A percentile compares a stretch with the other conserved stretches of the same genome.
Conservation (phyloP, 148 eudicot species). For the Rhododendron simsii region DNA sequence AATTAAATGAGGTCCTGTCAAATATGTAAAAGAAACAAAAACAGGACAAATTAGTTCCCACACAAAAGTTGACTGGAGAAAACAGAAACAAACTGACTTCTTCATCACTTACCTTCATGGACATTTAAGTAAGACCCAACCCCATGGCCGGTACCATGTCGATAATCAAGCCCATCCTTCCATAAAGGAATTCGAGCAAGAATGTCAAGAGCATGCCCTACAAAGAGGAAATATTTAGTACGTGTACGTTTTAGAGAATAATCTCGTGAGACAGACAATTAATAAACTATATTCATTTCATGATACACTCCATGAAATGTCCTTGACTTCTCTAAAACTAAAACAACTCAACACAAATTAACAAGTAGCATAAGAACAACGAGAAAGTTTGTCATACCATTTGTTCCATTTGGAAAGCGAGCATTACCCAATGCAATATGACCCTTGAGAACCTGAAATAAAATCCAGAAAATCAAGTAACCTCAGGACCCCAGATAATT, state of each 20-base stretch:
- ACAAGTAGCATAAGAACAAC: background rate
- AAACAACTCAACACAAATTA: slow-evolving; percentile 4
- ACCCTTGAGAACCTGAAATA: slow-evolving; percentile 86
- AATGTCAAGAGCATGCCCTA: slow-evolving; percentile 81
- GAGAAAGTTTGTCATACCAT: slow-evolving; percentile 38
- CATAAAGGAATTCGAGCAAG: slow-evolving; percentile 93
- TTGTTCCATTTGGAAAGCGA: slow-evolving; percentile 90
- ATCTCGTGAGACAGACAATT: background rate
- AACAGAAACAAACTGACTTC: background rate
- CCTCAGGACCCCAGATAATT: background rate
- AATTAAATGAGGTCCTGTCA: slow-evolving; percentile 77
- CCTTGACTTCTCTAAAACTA: background rate
- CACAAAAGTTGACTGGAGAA: background rate
- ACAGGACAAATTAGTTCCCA: background rate
- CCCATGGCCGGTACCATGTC: slow-evolving; percentile 98
- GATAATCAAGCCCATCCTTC: slow-evolving; percentile 95
- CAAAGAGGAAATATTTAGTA: background rate
- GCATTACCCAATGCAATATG: slow-evolving; percentile 85
- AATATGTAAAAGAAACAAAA: slow-evolving; percentile 8
- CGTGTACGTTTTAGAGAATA: background rate
- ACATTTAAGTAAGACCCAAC: slow-evolving; percentile 88
- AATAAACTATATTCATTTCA: background rate
- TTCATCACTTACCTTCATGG: slow-evolving; percentile 75
- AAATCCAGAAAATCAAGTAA: slow-evolving; percentile 8
- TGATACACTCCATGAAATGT: background rate